Percentiles rank a stretch among this genome's conserved stretches.
Conservation (phyloP, 1,139 yeast genomes). For the Lodderomyces elongisporus region DNA sequence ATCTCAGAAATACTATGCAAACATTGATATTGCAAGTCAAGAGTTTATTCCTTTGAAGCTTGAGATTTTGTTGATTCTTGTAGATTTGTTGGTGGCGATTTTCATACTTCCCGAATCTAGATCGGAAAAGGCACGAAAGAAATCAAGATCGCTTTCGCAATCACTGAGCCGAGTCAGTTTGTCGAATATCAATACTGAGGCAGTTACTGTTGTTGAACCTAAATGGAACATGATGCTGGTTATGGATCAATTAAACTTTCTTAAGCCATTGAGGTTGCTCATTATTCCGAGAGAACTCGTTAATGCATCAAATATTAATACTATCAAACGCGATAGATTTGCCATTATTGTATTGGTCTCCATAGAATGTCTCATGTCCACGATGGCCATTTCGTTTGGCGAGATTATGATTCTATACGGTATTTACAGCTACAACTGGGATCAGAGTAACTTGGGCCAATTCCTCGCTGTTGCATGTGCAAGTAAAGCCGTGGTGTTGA, state of each 20-base stretch:
- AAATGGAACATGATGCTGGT: conserved; percentile 1
- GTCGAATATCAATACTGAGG: background rate
- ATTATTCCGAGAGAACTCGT: conserved; percentile 36
- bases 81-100: conserved; percentile 26
- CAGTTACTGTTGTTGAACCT: background rate
- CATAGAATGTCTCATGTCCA: conserved; percentile 41
- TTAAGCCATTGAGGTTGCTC: conserved; percentile 45
- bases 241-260: conserved; percentile 18
- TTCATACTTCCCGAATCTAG: conserved; percentile 57
- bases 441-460: conserved; percentile 53
- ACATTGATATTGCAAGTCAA: conserved; percentile 9
- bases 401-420: conserved; percentile 54
- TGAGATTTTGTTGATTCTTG: conserved; percentile 22
- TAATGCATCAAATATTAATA: conserved; percentile 12
- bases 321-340: conserved; percentile 17
- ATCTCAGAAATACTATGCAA: conserved; percentile 10
- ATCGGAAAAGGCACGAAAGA: conserved; percentile 37
- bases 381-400: conserved; percentile 35
- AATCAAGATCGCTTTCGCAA: conserved; percentile 42
- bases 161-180: conserved; percentile 10
- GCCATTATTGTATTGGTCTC: conserved; percentile 42
- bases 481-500: conserved; percentile 31
- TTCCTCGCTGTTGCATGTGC: conserved; percentile 53
- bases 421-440: conserved; percentile 56
- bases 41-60: conserved; percentile 30